These are phyloP conservation scores for Aurantiochytrium sp. DNA, from an alignment of 108 stramenopile species.

Conservation along the genomic window DNA sequence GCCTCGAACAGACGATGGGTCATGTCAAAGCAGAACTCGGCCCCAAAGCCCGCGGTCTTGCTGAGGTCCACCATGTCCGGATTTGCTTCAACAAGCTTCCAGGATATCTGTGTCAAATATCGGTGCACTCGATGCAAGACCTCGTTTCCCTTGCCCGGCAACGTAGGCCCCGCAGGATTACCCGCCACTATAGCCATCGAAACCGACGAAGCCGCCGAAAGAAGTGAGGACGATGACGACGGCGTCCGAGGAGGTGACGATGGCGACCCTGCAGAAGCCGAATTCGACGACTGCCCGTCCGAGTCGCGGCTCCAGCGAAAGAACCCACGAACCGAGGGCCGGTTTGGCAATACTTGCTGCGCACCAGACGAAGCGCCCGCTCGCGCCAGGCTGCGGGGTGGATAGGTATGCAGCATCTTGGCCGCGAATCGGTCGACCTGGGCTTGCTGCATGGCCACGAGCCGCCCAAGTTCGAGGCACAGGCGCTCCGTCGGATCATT, in stretches of 20 bases:
- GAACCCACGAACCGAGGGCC: no score
- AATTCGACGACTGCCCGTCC: no score
- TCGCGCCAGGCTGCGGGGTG: neutral
- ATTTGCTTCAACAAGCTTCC: neutral
- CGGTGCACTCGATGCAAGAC: neutral
- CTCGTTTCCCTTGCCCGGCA: no score
- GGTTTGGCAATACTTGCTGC: no score
- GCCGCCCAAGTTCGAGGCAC: neutral
- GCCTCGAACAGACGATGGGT: neutral
- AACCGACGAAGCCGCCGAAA: no score
- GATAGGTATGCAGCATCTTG: neutral
- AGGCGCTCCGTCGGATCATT: neutral
- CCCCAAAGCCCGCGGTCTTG: neutral
- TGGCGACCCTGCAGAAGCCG: no score
- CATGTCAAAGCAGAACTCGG: neutral
- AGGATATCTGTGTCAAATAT: neutral
- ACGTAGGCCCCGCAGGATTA: no score
- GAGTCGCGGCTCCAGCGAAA: no score
- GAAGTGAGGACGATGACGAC: no score
- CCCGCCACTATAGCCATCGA: no score
- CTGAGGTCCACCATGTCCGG: neutral
- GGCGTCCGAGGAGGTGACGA: no score
- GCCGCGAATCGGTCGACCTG: neutral
- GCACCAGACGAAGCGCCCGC: no score
- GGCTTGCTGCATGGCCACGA: neutral